phyloP scores from a whole-genome alignment of 108 stramenopile species.

The Nitzschia putrida region DNA sequence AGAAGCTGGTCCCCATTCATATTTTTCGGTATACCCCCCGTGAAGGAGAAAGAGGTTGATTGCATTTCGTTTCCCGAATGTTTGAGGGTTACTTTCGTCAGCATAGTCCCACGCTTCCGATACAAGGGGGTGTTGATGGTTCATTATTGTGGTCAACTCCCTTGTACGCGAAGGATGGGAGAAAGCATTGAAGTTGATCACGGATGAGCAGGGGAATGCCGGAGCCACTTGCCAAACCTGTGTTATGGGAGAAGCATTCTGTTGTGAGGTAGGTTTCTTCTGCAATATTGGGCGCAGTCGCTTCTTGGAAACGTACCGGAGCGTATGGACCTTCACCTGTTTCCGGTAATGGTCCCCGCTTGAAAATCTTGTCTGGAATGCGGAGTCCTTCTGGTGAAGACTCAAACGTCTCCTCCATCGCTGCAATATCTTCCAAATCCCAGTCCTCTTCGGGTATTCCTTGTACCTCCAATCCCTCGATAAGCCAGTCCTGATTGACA shows the following conservation, averaged over 20 bases:
- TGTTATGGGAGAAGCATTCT: no score
- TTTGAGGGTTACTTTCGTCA: background rate
- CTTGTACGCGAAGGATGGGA: background rate
- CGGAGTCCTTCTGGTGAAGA: background rate
- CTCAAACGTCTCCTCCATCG: background rate
- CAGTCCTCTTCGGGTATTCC: background rate
- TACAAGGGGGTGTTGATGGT: background rate
- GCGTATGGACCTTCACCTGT: background rate
- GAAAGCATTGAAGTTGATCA: slow-evolving; percentile 2
- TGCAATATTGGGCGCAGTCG: no score
- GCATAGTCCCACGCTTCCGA: background rate
- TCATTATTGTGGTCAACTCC: background rate
- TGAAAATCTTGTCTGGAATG: background rate
- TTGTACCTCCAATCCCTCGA: background rate
- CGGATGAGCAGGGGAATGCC: background rate
- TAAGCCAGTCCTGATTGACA: background rate
- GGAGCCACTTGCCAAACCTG: background rate
- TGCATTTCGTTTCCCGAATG: background rate
- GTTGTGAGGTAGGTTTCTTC: no score
- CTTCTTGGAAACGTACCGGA: background rate
- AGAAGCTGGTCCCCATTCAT: background rate
- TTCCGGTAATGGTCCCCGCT: background rate
- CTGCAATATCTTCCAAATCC: background rate
- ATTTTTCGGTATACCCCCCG: background rate
- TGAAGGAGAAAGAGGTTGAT: background rate